These are phyloP conservation scores for Aphanocladium album DNA, from an alignment of 2,329 filamentous ascomycete genomes.

Conservation along the genomic window DNA sequence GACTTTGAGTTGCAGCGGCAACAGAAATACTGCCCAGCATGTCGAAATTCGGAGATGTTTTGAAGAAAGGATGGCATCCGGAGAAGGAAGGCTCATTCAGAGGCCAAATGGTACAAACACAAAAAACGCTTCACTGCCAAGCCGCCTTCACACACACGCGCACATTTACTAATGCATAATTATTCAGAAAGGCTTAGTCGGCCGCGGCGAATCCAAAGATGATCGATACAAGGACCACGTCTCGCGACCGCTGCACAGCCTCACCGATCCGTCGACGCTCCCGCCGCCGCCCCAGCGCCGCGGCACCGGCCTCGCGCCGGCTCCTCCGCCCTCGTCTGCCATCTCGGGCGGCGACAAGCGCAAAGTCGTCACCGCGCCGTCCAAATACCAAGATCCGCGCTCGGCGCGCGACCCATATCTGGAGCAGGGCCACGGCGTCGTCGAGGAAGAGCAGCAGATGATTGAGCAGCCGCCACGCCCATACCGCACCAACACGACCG, in stretches of 20 bases:
- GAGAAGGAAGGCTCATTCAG: constrained; percentile 42
- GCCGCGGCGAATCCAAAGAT: constrained; percentile 33
- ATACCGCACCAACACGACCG: constrained; percentile 66
- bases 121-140: background rate
- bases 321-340: constrained; percentile 19
- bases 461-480: constrained; percentile 48
- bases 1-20: background rate
- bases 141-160: background rate
- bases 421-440: background rate
- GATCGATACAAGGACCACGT: constrained; percentile 30
- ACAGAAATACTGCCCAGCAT: constrained; percentile 23
- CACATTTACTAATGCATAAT: background rate
- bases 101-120: constrained; percentile 40
- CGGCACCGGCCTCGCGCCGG: constrained; percentile 29
- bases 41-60: constrained; percentile 42
- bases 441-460: constrained; percentile 8
- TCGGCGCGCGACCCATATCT: constrained; percentile 11
- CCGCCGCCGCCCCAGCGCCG: constrained; percentile 70
- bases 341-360: constrained; percentile 15
- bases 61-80: constrained; percentile 50
- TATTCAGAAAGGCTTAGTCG: constrained; percentile 41
- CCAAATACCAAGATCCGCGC: constrained; percentile 29
- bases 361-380: constrained; percentile 26
- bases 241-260: constrained; percentile 58
- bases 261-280: constrained; percentile 74